A percentile compares a stretch with the other conserved stretches of the same genome.
Conservation (phyloP, 78 protist genomes). For the Dictyostelium purpureum region DNA sequence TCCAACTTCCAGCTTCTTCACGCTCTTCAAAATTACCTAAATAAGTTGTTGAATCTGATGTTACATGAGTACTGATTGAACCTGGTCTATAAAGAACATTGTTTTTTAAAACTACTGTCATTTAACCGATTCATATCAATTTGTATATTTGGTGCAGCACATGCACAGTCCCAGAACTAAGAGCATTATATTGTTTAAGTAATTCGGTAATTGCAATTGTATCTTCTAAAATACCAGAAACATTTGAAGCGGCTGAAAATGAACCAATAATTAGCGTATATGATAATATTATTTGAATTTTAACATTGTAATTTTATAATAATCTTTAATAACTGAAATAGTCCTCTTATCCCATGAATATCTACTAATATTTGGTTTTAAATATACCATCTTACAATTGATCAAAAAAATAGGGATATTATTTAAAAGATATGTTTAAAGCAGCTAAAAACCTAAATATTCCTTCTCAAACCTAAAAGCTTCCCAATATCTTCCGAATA, state of each 20-base stretch:
- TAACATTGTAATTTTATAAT: no score
- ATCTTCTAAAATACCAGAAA: slow-evolving; percentile 90
- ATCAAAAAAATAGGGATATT: no score
- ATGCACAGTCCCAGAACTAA: slow-evolving; percentile 92
- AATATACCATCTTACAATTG: no score
- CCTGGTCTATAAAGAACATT: slow-evolving; percentile 86
- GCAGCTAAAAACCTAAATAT: no score
- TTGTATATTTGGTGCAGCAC: slow-evolving; percentile 90
- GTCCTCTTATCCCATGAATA: no score
- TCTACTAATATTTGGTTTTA: no score
- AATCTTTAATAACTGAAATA: no score
- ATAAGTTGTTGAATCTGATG: slow-evolving; percentile 78
- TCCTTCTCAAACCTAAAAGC: no score
- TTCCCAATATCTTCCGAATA: no score
- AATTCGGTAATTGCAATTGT: slow-evolving; percentile 64
- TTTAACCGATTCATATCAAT: slow-evolving; percentile 79
- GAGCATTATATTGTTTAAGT: slow-evolving; percentile 85
- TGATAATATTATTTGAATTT: no score
- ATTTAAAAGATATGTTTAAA: no score
- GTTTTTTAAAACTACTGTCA: slow-evolving; percentile 37
- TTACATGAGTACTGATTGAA: slow-evolving; percentile 91
- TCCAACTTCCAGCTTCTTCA: slow-evolving; percentile 95
- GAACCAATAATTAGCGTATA: slow-evolving; percentile 78
- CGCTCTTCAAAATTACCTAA: slow-evolving; percentile 79
- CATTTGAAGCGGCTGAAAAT: slow-evolving; percentile 93